phyloP scores from a whole-genome alignment of 2,329 filamentous ascomycete genomes.

The Orbilia quercus region DNA sequence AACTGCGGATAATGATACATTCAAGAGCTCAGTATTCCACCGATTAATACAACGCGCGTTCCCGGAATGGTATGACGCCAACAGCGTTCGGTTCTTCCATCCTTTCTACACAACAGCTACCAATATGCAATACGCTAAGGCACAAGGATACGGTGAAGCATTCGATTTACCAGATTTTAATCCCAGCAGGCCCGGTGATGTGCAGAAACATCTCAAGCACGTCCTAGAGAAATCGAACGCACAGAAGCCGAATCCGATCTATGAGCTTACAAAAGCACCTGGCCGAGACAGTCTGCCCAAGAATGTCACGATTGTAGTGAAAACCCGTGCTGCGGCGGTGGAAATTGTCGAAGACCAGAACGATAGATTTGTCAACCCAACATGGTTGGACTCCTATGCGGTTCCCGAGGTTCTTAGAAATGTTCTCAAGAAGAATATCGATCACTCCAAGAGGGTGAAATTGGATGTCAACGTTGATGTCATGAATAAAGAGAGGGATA shows the following conservation, averaged over 20 bases:
- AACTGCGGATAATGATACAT: slow-evolving; percentile 38
- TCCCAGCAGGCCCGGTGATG: slow-evolving; percentile 25
- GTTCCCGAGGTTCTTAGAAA: slow-evolving; percentile 21
- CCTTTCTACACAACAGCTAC: slow-evolving; percentile 48
- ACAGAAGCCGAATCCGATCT: slow-evolving; percentile 38
- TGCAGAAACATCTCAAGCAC: slow-evolving; percentile 8
- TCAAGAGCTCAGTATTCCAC: slow-evolving; percentile 50
- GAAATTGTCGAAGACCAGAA: slow-evolving; percentile 31
- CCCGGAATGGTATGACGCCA: slow-evolving; percentile 43
- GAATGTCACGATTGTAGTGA: slow-evolving; percentile 45
- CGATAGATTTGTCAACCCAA: slow-evolving; percentile 41
- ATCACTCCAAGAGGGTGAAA: slow-evolving; percentile 17
- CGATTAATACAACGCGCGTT: slow-evolving; percentile 49
- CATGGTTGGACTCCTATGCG: slow-evolving; percentile 44
- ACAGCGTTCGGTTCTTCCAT: slow-evolving; percentile 47
- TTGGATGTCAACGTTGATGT: slow-evolving; percentile 35
- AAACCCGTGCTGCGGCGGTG: slow-evolving; percentile 41
- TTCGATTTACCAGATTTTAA: slow-evolving; percentile 41
- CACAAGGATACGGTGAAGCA: slow-evolving; percentile 45
- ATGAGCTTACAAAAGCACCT: slow-evolving; percentile 20
- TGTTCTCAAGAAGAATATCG: slow-evolving; percentile 31
- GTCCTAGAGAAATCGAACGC: slow-evolving; percentile 14
- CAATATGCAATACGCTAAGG: slow-evolving; percentile 47
- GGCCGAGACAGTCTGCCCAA: slow-evolving; percentile 35
- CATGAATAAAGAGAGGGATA: slow-evolving; percentile 36